Conservation (phyloP, 306 rosid species). For the Abrus precatorius region DNA sequence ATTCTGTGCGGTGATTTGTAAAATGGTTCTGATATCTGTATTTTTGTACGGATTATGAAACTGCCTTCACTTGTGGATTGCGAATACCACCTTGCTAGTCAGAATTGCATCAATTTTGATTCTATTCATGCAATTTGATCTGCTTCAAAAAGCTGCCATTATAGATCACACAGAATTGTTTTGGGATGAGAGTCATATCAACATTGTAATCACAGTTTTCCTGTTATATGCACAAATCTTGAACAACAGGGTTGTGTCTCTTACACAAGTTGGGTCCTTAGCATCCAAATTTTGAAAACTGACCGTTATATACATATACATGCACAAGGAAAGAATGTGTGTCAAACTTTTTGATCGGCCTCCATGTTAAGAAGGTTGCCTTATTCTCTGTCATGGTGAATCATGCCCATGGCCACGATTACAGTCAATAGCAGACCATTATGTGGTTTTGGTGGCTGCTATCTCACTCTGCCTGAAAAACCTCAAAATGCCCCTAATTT, state of each 20-base stretch:
- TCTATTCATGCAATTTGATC: not conserved
- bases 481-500: not conserved
- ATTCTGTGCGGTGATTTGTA: not conserved
- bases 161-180: not conserved
- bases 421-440: not conserved
- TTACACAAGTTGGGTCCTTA: not conserved
- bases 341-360: not conserved
- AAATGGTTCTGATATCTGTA: conserved; percentile 10
- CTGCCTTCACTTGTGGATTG: conserved; percentile 11
- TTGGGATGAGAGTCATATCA: not conserved
- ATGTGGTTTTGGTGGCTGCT: not conserved
- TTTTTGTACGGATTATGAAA: not conserved
- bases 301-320: too few species aligned
- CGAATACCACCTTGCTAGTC: not conserved
- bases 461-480: not conserved
- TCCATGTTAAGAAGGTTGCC: not conserved
- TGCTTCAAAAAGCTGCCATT: not conserved
- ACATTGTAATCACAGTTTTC: not conserved
- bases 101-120: not conserved
- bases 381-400: not conserved
- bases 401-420: not conserved
- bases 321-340: not conserved
- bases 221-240: not conserved
- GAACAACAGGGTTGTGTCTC: conserved; percentile 1
- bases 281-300: too few species aligned